Percentiles rank a stretch among this genome's conserved stretches.
Conservation (phyloP, 31 red algal species). For the Odonthalia washingtoniensis region DNA sequence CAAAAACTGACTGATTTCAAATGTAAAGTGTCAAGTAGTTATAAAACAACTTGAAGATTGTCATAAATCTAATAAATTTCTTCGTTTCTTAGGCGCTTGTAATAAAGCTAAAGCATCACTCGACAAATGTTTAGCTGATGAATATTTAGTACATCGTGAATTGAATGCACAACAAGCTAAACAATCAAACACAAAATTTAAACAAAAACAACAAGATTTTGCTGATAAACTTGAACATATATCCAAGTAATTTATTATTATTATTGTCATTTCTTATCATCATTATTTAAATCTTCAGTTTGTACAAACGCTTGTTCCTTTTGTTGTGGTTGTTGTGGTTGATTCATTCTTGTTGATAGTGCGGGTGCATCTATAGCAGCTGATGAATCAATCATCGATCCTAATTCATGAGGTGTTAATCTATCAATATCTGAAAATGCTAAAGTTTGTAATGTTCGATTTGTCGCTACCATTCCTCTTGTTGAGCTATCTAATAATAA, state of each 20-base stretch:
- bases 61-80: constrained; percentile 41
- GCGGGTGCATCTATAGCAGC: constrained; percentile 54
- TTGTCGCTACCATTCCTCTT: constrained; percentile 56
- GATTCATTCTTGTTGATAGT: too few relatives aligned
- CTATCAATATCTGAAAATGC: constrained; percentile 56
- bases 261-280: too few relatives aligned
- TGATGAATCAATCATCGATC: constrained; percentile 69
- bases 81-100: constrained; percentile 76
- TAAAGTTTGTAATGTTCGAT: constrained; percentile 67
- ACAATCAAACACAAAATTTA: constrained; percentile 25
- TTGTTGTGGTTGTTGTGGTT: too few relatives aligned
- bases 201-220: constrained; percentile 19
- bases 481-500: constrained; percentile 61
- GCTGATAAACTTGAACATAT: too few relatives aligned
- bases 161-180: constrained; percentile 69
- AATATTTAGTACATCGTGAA: constrained; percentile 77
- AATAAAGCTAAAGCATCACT: constrained; percentile 72
- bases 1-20: too few relatives aligned
- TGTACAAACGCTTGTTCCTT: too few relatives aligned
- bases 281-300: too few relatives aligned
- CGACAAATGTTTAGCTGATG: constrained; percentile 77
- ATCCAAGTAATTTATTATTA: too few relatives aligned
- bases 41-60: constrained; percentile 59
- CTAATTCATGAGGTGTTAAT: constrained; percentile 73
- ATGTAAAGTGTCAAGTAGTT: constrained; percentile 63